phyloP scores from a whole-genome alignment of 352 stramenopile genomes.

The Globisporangium yorkense region DNA sequence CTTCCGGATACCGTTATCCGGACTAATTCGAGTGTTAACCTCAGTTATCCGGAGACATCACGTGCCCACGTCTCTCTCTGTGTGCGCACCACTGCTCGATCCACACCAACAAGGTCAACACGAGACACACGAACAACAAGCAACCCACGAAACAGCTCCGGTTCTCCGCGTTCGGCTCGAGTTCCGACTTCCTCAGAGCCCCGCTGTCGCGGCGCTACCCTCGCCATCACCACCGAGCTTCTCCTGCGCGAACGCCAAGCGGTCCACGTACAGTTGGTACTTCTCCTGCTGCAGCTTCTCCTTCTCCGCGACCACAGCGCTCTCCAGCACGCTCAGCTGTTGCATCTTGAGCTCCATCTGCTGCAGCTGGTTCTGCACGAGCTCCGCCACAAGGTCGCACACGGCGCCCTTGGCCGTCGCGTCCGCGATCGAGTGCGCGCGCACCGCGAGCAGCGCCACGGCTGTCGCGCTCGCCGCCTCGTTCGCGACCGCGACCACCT shows the following conservation, averaged over 20 bases:
- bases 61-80: too few relatives aligned
- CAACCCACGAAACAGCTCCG: too few relatives aligned
- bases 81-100: too few relatives aligned
- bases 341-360: constrained; percentile 82
- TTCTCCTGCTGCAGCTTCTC: constrained; percentile 56
- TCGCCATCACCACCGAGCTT: constrained; percentile 28
- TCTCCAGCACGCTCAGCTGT: constrained; percentile 53
- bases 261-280: constrained; percentile 72
- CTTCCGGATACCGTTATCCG: too few relatives aligned
- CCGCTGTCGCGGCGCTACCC: background rate
- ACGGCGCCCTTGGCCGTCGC: constrained; percentile 36
- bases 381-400: constrained; percentile 44
- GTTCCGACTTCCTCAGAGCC: background rate
- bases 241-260: constrained; percentile 49
- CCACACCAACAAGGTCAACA: too few relatives aligned
- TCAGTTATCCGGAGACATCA: too few relatives aligned
- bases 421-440: constrained; percentile 40
- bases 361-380: constrained; percentile 62
- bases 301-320: constrained; percentile 41
- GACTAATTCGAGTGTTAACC: too few relatives aligned
- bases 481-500: constrained; percentile 50
- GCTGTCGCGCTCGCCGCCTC: constrained; percentile 60
- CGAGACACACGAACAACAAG: too few relatives aligned
- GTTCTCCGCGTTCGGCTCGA: too few relatives aligned
- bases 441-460: constrained; percentile 47